Base-by-base conservation (phyloP, 768 basidiomycete species). In the Crepidotus variabilis region DNA sequence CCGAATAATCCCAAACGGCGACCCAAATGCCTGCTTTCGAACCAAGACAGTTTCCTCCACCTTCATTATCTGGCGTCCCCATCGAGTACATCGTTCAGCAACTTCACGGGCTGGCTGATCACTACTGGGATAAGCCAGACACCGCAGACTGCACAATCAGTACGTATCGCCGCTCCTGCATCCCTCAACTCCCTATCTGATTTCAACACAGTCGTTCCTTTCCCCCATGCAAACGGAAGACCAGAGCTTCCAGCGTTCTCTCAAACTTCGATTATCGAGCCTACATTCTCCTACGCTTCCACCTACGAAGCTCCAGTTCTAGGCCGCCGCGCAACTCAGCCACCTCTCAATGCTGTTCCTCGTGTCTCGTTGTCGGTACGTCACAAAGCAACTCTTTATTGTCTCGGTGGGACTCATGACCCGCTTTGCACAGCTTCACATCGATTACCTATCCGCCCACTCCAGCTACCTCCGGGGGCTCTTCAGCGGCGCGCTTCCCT, bases 371-470 rank as follows among this genome's bases (percentile, higher is more conserved):
- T 91, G 61, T 83, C 81, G 66, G 90, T 90, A 56, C 16, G 80
- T 68, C 21, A 28, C n/a, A 50, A 56, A 39, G 6, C 55, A 24
- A 16, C 32, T 24, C 21, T 23, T 16, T 18, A 22, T 47, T 21
- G 13, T 8, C 8, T 50, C 34, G 18, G 14, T 34, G 18, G 46
- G 20, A 21, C 47, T 47, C 48, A 48, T 62, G 20, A 55, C 61
- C 50, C 61, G 53, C 23, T 54, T 35, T 48, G 49, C 22, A 22
- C 62, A 92, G 90, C 73, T 94, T 23, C 93, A 96, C 64, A 77
- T 82, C 60, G 89, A 90, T 66, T 92, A 87, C 65, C 81, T 96
- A 46, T 83, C 84, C n/a, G 85, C 89, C 16, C 90, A 93, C 69
- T 94, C 92, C 0, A 78, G 78, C 45, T 83, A 92, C 52, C 75